phyloP scores from a whole-genome alignment of 176 grass and related monocot species.

The Eragrostis curvula region DNA sequence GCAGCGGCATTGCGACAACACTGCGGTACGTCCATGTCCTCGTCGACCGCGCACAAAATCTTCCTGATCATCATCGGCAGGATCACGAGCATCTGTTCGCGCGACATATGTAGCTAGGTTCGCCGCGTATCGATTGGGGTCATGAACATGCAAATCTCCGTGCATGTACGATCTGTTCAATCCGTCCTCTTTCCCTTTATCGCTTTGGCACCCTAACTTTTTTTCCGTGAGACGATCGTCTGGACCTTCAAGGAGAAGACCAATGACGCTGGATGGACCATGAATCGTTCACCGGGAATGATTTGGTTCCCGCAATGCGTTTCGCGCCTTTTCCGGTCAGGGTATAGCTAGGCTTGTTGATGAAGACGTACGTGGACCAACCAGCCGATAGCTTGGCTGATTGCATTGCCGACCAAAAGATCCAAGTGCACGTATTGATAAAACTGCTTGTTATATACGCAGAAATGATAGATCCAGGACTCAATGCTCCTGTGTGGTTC shows the following conservation, averaged over 20 bases:
- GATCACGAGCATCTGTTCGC: slow-evolving; percentile 43
- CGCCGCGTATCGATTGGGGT: too few relatives aligned
- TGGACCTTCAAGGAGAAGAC: slow-evolving; percentile 1
- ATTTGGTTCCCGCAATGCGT: slow-evolving; percentile 34
- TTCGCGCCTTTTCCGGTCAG: neutral
- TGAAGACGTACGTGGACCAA: neutral
- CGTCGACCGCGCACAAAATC: slow-evolving; percentile 19
- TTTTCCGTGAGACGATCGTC: neutral
- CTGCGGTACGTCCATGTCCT: neutral
- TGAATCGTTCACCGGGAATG: slow-evolving; percentile 7
- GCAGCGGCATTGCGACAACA: slow-evolving; percentile 25
- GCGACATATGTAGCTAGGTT: neutral
- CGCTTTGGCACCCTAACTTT: neutral
- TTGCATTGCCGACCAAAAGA: neutral
- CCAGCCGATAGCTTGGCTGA: neutral
- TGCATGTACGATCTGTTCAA: too few relatives aligned
- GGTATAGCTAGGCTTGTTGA: neutral
- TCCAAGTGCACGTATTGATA: neutral
- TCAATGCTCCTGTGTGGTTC: neutral
- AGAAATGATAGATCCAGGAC: neutral
- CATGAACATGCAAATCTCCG: slow-evolving; percentile 9
- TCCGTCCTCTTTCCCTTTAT: neutral
- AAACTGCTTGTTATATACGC: neutral
- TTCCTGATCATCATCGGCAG: slow-evolving; percentile 1
- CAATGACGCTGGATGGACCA: slow-evolving; percentile 8